phyloP scores from a whole-genome alignment of 495 filamentous ascomycete species.

The Penicillium nucicola region DNA sequence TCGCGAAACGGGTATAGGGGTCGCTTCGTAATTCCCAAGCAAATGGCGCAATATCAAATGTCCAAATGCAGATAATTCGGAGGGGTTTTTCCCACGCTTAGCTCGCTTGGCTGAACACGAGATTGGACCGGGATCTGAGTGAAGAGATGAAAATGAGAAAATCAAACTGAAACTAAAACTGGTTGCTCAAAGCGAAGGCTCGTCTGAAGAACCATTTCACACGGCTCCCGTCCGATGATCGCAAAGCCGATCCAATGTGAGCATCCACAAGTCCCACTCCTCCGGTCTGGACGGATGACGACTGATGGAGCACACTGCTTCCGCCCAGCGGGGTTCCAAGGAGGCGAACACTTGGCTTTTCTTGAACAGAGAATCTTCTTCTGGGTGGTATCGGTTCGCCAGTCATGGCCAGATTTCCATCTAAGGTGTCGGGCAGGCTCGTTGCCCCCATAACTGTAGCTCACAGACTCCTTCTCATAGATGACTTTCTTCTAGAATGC shows the following conservation, averaged over 20 bases:
- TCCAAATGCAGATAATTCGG: slow-evolving; percentile 16
- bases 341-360: not conserved
- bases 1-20: not conserved
- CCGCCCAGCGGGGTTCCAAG: not conserved
- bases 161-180: too few species aligned
- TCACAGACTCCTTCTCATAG: too few species aligned
- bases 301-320: slow-evolving; percentile 19
- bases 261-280: slow-evolving; percentile 11
- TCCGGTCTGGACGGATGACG: slow-evolving; percentile 38
- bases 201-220: not conserved
- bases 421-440: not conserved
- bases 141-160: not conserved
- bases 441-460: not conserved
- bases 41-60: slow-evolving; percentile 31
- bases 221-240: slow-evolving; percentile 9
- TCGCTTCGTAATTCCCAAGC: slow-evolving; percentile 17
- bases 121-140: not conserved
- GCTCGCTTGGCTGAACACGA: not conserved
- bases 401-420: too few species aligned
- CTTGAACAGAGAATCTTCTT: too few species aligned
- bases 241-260: slow-evolving; percentile 8
- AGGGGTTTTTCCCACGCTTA: slow-evolving; percentile 1
- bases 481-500: not conserved
- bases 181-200: not conserved
- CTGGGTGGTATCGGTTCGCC: too few species aligned